Conservation (phyloP, 1,284 basidiomycete genomes). For the Sporisorium scitamineum region DNA sequence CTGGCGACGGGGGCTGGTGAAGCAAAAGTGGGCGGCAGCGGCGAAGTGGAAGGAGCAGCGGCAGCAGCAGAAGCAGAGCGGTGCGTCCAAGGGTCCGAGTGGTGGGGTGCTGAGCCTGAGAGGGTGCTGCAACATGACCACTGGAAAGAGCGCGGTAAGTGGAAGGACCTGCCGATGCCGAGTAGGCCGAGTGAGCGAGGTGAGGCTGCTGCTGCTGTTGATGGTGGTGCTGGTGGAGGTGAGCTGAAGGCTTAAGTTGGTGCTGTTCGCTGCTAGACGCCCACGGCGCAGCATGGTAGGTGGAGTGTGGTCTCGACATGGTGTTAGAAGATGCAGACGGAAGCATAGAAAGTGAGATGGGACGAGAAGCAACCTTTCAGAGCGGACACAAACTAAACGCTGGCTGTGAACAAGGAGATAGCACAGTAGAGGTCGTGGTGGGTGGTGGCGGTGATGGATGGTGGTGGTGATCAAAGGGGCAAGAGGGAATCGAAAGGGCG, state of each 20-base stretch:
- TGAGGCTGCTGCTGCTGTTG: slow-evolving; percentile 18
- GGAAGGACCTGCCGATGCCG: slow-evolving; percentile 42
- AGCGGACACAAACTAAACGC: too few species aligned
- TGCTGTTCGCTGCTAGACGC: slow-evolving; percentile 29
- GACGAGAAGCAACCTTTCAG: neutral
- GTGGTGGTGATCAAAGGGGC: slow-evolving; percentile 21
- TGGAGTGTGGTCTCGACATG: slow-evolving; percentile 42
- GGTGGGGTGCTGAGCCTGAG: slow-evolving; percentile 16
- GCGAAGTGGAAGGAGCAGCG: slow-evolving; percentile 20
- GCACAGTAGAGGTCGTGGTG: neutral
- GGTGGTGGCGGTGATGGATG: slow-evolving; percentile 2
- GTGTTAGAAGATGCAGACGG: slow-evolving; percentile 13
- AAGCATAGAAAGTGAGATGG: slow-evolving; percentile 2
- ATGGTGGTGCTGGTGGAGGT: slow-evolving; percentile 20
- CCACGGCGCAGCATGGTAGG: slow-evolving; percentile 36
- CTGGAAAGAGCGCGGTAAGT: slow-evolving; percentile 46
- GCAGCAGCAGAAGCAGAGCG: slow-evolving; percentile 10
- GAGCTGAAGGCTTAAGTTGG: slow-evolving; percentile 18
- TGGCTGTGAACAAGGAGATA: neutral
- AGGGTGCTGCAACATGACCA: slow-evolving; percentile 23
- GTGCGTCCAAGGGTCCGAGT: slow-evolving; percentile 30
- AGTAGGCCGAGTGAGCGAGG: slow-evolving; percentile 45
- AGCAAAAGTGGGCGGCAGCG: slow-evolving; percentile 31
- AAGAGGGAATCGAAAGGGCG: neutral
- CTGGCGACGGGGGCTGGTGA: slow-evolving; percentile 9